Percentiles rank a stretch among this genome's conserved stretches.
Conservation (phyloP, 805 yeast genomes). For the Kluyveromyces siamensis region DNA sequence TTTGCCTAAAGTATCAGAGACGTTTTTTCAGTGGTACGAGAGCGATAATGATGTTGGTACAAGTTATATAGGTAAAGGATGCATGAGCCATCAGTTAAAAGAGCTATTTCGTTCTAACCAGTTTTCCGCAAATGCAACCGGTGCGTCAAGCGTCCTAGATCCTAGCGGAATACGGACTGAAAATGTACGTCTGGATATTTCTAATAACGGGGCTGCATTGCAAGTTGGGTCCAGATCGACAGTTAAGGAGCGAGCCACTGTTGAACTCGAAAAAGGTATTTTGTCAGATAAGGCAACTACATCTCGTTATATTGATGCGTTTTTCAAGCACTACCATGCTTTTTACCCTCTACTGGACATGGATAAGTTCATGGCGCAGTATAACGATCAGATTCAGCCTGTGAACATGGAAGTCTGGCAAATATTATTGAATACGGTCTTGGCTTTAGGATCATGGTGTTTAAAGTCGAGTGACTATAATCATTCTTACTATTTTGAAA, state of each 20-base stretch:
- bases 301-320: conserved; percentile 35
- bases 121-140: neutral
- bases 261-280: neutral
- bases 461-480: conserved; percentile 41
- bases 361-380: conserved; percentile 40
- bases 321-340: conserved; percentile 51
- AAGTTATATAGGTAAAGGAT: conserved; percentile 1
- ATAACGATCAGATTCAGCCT: conserved; percentile 33
- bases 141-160: neutral
- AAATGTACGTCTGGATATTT: too few species aligned
- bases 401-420: conserved; percentile 40
- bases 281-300: conserved; percentile 12
- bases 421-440: conserved; percentile 44
- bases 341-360: conserved; percentile 54
- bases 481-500: conserved; percentile 48
- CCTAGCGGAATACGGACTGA: neutral
- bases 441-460: conserved; percentile 68
- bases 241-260: conserved; percentile 3
- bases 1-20: conserved; percentile 5
- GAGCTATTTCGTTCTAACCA: neutral
- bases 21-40: neutral
- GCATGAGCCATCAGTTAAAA: neutral
- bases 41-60: neutral
- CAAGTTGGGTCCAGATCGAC: neutral
- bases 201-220: conserved; percentile 22